Evolutionary conservation across 805 yeast species (phyloP), one percentile per base, ranked within the genome.

Genomic region (Myxozyma vanderwaltii): DNA sequence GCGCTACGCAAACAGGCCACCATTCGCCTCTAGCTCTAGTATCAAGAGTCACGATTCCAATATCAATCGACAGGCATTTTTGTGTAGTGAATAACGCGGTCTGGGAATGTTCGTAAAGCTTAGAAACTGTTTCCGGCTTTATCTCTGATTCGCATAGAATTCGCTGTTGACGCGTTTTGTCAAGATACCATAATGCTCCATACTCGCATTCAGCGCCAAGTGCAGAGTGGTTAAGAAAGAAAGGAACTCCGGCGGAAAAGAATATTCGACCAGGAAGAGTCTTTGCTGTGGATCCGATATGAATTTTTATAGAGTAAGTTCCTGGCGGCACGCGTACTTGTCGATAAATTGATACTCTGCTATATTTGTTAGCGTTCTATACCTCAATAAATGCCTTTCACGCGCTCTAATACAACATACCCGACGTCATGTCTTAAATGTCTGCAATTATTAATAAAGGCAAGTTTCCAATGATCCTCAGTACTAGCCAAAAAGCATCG

Each of bases 251-350:
- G 23, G 45, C 45, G 13, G 31, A 27, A 21, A 36, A 47, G 13
- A 21, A 33, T 21, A 54, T 41, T 7, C 26, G 48, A 21, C 58
- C 58, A 12, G 51, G 58, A 10, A 29, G 39, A 10, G 31, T 36
- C 31, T 40, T 26, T 19, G 49, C 36, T 10, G 46, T 48, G 31
- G 43, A 38, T 7, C 45, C 58, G 17, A 54, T 13, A 6, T 40
- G 44, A 21, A 47, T 17, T 13, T 27, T 4, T 2, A 48, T 36
- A 13, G 33, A 24, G 46, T 54, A 54, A 10, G 8, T 38, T 15
- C 58, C 53, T 4, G 58, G 53, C 21, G 58, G 58, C 24, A 48
- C 43, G 13, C 58, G 43, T 35, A 54, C 48, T 17, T 41, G 27
- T 13, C 43, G n/a, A 27, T 19, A 41, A 10, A 54, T 26, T 17